Evolutionary conservation across 148 eudicot species (phyloP).

Genomic region (Diospyros kaki): DNA sequence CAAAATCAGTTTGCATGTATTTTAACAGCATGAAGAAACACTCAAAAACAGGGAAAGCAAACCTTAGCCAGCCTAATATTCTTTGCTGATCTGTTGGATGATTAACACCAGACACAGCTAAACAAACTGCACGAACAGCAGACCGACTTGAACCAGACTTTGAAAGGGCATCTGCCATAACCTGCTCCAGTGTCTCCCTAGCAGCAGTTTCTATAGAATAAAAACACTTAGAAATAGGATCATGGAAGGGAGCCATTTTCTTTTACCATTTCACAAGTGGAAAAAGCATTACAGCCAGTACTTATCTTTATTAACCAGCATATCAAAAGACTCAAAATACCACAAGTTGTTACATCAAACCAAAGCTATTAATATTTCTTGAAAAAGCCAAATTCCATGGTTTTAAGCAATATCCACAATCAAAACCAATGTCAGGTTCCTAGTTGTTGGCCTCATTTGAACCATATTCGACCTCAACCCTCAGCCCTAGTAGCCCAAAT

Average conservation of each 20-base stretch:
- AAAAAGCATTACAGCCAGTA: background rate
- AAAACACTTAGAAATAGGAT: background rate
- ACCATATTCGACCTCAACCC: background rate
- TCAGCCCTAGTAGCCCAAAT: background rate
- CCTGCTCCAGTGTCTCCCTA: constrained; percentile 64
- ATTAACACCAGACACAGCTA: constrained; percentile 80
- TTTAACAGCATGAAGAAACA: background rate
- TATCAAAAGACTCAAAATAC: background rate
- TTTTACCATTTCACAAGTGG: background rate
- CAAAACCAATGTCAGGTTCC: background rate
- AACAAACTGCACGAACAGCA: constrained; percentile 73
- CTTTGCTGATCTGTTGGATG: constrained; percentile 72
- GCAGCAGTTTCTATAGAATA: constrained; percentile 60
- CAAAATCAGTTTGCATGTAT: background rate
- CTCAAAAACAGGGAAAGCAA: background rate
- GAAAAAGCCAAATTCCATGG: background rate
- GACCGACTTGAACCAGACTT: constrained; percentile 50
- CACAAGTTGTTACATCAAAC: background rate
- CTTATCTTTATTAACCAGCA: background rate
- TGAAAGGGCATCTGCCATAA: constrained; percentile 65
- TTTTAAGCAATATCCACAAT: no score
- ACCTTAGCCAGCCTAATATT: constrained; percentile 69
- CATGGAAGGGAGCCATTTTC: background rate
- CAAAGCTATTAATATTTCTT: background rate
- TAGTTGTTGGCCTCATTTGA: background rate